These are phyloP conservation scores for Tetragonia tetragonoides DNA, from an alignment of 148 eudicot genomes.

Conservation along the genomic window DNA sequence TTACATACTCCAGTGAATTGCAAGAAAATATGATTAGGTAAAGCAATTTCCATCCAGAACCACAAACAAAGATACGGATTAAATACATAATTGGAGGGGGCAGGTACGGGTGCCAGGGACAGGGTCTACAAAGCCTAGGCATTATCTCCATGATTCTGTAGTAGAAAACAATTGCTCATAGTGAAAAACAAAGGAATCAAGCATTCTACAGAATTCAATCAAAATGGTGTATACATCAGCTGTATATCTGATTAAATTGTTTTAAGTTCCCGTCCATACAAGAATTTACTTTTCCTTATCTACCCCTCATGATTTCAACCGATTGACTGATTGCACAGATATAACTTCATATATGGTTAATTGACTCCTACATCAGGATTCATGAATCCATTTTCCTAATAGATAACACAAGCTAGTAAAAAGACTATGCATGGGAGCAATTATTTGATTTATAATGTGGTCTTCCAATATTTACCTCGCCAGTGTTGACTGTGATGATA, in stretches of 20 bases:
- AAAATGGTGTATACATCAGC: not conserved
- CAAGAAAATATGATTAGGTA: not conserved
- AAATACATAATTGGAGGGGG: not conserved
- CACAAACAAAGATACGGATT: not conserved
- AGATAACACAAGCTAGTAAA: not conserved
- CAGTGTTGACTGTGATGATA: constrained; percentile 78
- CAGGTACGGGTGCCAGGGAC: not conserved
- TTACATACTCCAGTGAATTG: not conserved
- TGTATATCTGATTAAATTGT: not conserved
- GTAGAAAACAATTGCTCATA: not conserved
- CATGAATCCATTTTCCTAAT: not conserved
- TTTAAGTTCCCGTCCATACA: not conserved
- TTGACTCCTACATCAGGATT: not conserved
- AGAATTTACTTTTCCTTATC: not conserved
- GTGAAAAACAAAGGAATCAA: not conserved
- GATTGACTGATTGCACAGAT: not conserved
- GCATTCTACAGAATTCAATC: not conserved
- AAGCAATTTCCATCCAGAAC: not conserved
- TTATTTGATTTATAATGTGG: not conserved
- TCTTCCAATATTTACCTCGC: constrained; percentile 64
- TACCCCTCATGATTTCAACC: not conserved
- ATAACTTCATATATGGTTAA: not conserved
- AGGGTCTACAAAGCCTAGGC: not conserved
- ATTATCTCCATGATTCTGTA: not conserved
- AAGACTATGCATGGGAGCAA: not conserved